Evolutionary conservation across 495 filamentous ascomycete species (phyloP), one percentile per base, ranked within the genome.

Genomic region (Haplographium delicatum): DNA sequence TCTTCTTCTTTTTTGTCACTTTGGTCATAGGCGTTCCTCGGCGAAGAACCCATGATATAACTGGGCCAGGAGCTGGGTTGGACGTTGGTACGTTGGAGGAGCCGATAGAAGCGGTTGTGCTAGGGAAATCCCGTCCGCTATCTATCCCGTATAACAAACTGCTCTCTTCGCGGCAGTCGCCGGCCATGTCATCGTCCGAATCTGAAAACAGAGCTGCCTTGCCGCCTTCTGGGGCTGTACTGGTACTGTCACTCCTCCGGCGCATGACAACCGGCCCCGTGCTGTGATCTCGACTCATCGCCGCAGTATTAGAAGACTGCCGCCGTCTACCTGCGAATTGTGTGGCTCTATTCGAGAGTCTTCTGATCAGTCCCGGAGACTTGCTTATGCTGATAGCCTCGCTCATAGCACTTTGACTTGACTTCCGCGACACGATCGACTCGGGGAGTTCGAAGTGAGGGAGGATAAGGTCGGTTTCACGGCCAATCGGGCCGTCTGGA

Each of bases 231-330:
- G 57, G 68, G 60, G 61, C 73, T 5, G 79, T 79, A 45, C 79
- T 84, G 61, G 84, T 91, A 68, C 88, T 93, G 62, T 94, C 89
- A 60, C 90, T 94, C 46, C 91, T 80, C 47, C 88, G 78, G 44
- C 93, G 82, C 67, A 93, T 80, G 25, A 95, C 83, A 22, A 91
- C 84, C 2, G 93, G 93, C 0, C 93, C 93, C 20, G 84, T 84
- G 63, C 90, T 96, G 26, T 83, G 83, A 59, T 96, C 89, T 22
- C 88, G 81, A 60, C 80, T 87, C 48, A 82, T 82, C 18, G 82
- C 74, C 30, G 85, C 74, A 5, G 82, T 82, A n/a, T n/a, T n/a
- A 0, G 85, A 84, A 5, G 89, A 93, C 44, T 80, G 76, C 42
- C 85, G 80, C 45, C 90, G 78, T 0, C 60, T 53, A 13, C 53